Evolutionary conservation across 2,329 filamentous ascomycete species (phyloP).

Genomic region (Neoscytalidium dimidiatum): DNA sequence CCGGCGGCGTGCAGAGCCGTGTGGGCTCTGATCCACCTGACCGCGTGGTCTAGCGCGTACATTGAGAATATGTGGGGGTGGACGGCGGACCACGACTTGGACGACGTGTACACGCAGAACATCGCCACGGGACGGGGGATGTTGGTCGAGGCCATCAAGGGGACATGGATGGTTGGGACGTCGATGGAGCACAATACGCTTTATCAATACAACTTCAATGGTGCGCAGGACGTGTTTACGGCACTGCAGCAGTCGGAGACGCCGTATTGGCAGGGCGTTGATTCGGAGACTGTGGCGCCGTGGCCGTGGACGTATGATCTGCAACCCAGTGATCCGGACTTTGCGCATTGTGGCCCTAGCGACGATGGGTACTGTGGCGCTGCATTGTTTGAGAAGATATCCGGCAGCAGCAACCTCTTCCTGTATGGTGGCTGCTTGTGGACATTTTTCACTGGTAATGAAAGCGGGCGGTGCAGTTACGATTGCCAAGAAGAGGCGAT

Average conservation of each 20-base stretch:
- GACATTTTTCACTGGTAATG: slow-evolving; percentile 9
- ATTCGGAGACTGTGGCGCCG: slow-evolving; percentile 34
- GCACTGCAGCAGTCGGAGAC: slow-evolving; percentile 58
- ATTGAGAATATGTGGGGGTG: slow-evolving; percentile 59
- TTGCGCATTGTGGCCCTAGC: slow-evolving; percentile 23
- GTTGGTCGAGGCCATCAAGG: slow-evolving; percentile 50
- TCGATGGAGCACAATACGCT: slow-evolving; percentile 56
- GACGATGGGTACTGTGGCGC: slow-evolving; percentile 22
- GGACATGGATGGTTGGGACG: slow-evolving; percentile 57
- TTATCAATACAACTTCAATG: slow-evolving; percentile 55
- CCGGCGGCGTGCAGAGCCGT: slow-evolving; percentile 32
- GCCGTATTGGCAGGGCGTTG: slow-evolving; percentile 46
- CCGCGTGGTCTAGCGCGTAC: slow-evolving; percentile 49
- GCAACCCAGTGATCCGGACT: slow-evolving; percentile 34
- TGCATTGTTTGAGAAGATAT: slow-evolving; percentile 14
- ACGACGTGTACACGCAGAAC: slow-evolving; percentile 37
- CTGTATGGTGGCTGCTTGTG: slow-evolving; percentile 18
- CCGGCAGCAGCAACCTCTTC: background rate
- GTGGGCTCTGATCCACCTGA: slow-evolving; percentile 50
- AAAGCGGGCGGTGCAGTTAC: background rate
- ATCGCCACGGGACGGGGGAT: slow-evolving; percentile 52
- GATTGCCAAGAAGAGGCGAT: slow-evolving; percentile 14
- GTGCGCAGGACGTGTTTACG: slow-evolving; percentile 53
- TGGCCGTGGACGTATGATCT: slow-evolving; percentile 43
- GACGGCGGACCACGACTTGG: slow-evolving; percentile 57